These are phyloP conservation scores for Termitomyces sp. DNA, from an alignment of 768 basidiomycete species.

Conservation along the genomic window DNA sequence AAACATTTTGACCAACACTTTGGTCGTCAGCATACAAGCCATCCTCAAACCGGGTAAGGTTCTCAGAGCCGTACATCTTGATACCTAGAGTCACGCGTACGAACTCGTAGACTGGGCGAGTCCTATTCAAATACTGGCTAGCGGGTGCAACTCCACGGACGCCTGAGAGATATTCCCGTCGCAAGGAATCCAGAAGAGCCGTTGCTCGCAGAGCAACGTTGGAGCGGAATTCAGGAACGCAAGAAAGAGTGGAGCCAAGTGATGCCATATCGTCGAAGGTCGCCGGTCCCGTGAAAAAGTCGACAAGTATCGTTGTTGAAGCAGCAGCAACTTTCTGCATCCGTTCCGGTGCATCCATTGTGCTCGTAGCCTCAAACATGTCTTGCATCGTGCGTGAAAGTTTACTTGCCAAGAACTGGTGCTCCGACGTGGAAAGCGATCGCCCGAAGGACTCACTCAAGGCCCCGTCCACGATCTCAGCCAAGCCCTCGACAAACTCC, in stretches of 20 bases:
- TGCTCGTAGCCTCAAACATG: constrained; percentile 59
- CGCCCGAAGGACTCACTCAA: constrained; percentile 40
- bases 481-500: constrained; percentile 52
- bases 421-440: constrained; percentile 29
- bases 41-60: constrained; percentile 52
- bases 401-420: constrained; percentile 27
- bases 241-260: constrained; percentile 26
- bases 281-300: constrained; percentile 44
- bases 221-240: constrained; percentile 51
- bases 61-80: constrained; percentile 76
- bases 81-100: constrained; percentile 70
- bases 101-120: constrained; percentile 72
- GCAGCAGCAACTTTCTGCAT: constrained; percentile 71
- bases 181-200: constrained; percentile 40
- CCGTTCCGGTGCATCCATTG: constrained; percentile 64
- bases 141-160: constrained; percentile 63
- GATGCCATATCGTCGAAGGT: constrained; percentile 25
- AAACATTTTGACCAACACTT: constrained; percentile 67
- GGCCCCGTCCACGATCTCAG: constrained; percentile 44
- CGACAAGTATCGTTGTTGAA: constrained; percentile 56
- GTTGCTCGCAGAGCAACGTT: constrained; percentile 45
- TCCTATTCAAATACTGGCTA: constrained; percentile 58
- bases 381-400: constrained; percentile 41
- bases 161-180: constrained; percentile 54
- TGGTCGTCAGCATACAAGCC: constrained; percentile 65